Conservation (phyloP, 148 eudicot species). For the Bassia scoparia region DNA sequence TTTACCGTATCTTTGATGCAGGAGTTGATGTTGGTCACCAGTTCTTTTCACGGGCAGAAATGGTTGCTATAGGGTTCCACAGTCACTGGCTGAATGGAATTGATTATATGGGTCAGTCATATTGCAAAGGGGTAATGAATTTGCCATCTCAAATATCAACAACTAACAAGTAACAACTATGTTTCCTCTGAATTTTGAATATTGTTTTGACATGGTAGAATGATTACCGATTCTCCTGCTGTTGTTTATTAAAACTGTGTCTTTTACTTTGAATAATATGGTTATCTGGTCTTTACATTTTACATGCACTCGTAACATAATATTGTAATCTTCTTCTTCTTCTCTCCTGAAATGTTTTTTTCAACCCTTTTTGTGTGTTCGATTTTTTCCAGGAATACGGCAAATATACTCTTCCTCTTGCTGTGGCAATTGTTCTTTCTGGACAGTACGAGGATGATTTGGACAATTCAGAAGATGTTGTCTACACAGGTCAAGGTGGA, state of each 20-base stretch:
- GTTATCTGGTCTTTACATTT: background rate
- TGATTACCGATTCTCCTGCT: too few species aligned
- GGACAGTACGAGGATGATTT: constrained; percentile 51
- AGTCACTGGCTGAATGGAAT: constrained; percentile 95
- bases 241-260: too few species aligned
- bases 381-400: constrained; percentile 28
- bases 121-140: constrained; percentile 34
- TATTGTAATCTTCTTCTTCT: background rate
- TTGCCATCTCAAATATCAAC: background rate
- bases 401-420: constrained; percentile 37
- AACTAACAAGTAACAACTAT: too few species aligned
- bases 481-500: constrained; percentile 53
- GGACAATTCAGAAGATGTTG: constrained; percentile 41
- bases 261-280: too few species aligned
- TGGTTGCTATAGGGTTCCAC: constrained; percentile 84
- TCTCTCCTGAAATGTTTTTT: background rate
- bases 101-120: constrained; percentile 51
- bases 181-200: background rate
- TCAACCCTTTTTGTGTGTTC: background rate
- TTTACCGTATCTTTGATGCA: constrained; percentile 26
- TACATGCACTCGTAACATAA: too few species aligned
- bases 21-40: constrained; percentile 95
- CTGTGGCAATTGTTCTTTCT: constrained; percentile 43
- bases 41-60: constrained; percentile 84
- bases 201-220: background rate